A percentile compares a stretch with the other conserved stretches of the same genome.
These are phyloP conservation scores for Cucumis variabilis DNA, from an alignment of 331 rosid species.

Conservation along the genomic window DNA sequence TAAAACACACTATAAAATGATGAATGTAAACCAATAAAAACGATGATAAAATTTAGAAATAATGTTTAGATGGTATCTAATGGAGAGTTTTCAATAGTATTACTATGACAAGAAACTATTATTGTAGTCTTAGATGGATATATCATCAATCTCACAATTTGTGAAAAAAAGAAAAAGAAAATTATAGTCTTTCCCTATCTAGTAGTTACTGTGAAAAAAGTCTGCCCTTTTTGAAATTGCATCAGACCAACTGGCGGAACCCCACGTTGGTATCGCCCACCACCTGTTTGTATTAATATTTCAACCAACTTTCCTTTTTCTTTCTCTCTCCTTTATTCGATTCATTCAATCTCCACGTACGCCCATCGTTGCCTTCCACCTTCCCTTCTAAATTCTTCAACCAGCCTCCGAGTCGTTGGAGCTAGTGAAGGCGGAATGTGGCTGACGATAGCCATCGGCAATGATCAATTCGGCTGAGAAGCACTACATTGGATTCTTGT, in stretches of 20 bases:
- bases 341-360: background rate
- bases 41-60: too few relatives aligned
- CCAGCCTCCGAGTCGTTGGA: background rate
- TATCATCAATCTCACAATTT: too few relatives aligned
- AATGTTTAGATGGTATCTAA: too few relatives aligned
- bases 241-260: background rate
- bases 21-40: too few relatives aligned
- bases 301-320: background rate
- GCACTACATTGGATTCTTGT: background rate
- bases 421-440: background rate
- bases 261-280: conserved; percentile 3
- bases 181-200: background rate
- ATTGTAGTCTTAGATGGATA: too few relatives aligned
- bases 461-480: background rate
- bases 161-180: too few relatives aligned
- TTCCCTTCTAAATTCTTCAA: background rate
- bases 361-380: background rate
- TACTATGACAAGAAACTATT: too few relatives aligned
- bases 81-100: too few relatives aligned
- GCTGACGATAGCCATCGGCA: background rate
- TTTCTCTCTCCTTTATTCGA: background rate
- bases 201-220: background rate
- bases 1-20: too few relatives aligned
- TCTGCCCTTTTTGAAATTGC: background rate
- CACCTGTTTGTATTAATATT: conserved; percentile 22